Percentiles rank a stretch among this genome's conserved stretches.
phyloP scores from a whole-genome alignment of 495 filamentous ascomycete genomes.

The Melanomma pulvis-pyrius region DNA sequence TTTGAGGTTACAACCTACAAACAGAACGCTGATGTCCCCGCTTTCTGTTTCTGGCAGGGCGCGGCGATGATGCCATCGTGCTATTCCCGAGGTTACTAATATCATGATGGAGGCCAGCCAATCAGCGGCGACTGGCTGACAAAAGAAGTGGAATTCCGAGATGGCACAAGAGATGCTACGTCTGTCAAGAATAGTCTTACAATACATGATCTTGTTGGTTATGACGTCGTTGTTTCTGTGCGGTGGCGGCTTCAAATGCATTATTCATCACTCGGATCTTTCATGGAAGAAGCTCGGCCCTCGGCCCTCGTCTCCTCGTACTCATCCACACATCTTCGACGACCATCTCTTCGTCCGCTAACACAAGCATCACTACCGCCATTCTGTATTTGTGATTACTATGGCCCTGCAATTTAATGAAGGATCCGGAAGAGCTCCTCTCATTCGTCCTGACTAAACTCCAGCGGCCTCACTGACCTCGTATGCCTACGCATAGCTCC shows the following conservation, averaged over 20 bases:
- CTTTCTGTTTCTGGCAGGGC: background rate
- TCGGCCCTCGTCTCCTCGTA: background rate
- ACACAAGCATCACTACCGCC: too few relatives aligned
- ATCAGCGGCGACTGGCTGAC: slow-evolving; percentile 22
- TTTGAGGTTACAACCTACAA: slow-evolving; percentile 7
- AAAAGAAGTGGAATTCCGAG: slow-evolving; percentile 28
- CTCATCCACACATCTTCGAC: too few relatives aligned
- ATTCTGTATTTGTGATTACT: too few relatives aligned
- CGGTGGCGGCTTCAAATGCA: background rate
- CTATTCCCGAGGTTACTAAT: slow-evolving; percentile 34
- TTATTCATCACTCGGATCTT: background rate
- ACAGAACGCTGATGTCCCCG: too few relatives aligned
- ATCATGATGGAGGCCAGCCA: background rate
- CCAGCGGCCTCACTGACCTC: too few relatives aligned
- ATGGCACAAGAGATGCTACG: background rate
- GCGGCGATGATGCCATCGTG: slow-evolving; percentile 35
- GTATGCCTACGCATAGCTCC: too few relatives aligned
- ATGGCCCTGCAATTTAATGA: too few relatives aligned
- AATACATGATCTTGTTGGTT: background rate
- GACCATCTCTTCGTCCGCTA: too few relatives aligned
- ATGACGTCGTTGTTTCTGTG: background rate
- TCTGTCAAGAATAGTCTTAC: background rate
- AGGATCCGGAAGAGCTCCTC: too few relatives aligned
- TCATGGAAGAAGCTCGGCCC: background rate
- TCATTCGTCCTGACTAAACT: too few relatives aligned